Percentiles rank a stretch among this genome's conserved stretches.
phyloP scores from a whole-genome alignment of 2,329 filamentous ascomycete genomes.

The Clarireedia hainanense region DNA sequence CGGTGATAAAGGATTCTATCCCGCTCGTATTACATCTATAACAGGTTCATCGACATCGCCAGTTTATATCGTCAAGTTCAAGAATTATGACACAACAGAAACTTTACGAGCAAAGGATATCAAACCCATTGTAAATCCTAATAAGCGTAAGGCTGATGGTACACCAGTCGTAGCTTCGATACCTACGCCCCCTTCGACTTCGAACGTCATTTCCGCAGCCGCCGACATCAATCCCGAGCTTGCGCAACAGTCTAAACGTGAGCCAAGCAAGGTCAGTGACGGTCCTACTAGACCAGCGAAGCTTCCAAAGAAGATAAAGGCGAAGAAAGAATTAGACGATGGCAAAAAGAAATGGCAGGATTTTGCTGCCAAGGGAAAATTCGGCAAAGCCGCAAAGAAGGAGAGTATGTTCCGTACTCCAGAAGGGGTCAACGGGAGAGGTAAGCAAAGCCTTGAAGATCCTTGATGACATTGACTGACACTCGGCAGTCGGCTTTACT shows the following conservation, averaged over 20 bases:
- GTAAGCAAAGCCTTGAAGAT: conserved; percentile 40
- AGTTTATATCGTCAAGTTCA: conserved; percentile 92
- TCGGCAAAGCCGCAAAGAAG: conserved; percentile 63
- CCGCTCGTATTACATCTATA: conserved; percentile 85
- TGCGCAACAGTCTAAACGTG: conserved; percentile 54
- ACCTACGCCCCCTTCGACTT: conserved; percentile 34
- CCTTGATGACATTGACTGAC: conserved; percentile 24
- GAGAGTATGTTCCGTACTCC: conserved; percentile 97
- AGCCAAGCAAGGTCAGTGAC: conserved; percentile 55
- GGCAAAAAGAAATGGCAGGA: conserved; percentile 94
- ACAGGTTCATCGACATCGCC: conserved; percentile 87
- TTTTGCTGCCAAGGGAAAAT: conserved; percentile 72
- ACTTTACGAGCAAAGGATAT: conserved; percentile 78
- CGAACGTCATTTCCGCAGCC: conserved; percentile 31
- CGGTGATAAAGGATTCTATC: conserved; percentile 85
- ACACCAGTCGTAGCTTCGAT: conserved; percentile 44
- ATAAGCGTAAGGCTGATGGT: conserved; percentile 81
- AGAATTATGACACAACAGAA: conserved; percentile 79
- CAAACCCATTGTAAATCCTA: conserved; percentile 63
- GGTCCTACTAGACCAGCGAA: conserved; percentile 54
- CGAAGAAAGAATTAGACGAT: conserved; percentile 82
- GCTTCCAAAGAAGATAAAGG: conserved; percentile 79
- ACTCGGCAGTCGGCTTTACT: conserved; percentile 74
- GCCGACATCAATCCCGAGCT: conserved; percentile 55
- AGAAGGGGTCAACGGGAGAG: conserved; percentile 77